Base-by-base conservation (phyloP, 148 eudicot species). In the Rhododendron vialii region DNA sequence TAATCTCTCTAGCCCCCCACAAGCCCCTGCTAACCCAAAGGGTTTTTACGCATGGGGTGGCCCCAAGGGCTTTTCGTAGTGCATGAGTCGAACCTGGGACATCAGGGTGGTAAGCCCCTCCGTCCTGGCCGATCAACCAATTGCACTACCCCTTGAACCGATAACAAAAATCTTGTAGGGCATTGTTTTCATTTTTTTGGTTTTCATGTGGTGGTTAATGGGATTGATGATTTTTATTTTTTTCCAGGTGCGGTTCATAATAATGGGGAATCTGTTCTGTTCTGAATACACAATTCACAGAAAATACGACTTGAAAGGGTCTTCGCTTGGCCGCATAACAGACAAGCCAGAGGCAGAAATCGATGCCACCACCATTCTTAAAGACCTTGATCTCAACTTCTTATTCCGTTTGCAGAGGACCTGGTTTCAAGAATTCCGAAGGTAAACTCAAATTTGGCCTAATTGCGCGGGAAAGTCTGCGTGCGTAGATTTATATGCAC, bases 381-480 rank as follows among this genome's bases (percentile, higher is more conserved):
- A 98, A 84, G 99, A 98, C 84, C 98, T 98, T 65, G 99, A 98
- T 93, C 98, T 98, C 50, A 95, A 92, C 90, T 98, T 94, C 84
- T 82, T 98, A 2, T 98, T 98, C 61, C 88, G 95, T 28, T 88
- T 98, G 33, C 98, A 95, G 63, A 95, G 91, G 81, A 91, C 93
- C 6, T 98, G 99, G 99, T 94, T 93, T 82, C 98, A 95, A 91
- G 99, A 98, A 36, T 92, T 98, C n/a, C 89, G 98, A 90, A 94
- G 95, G 99, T 97, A 36, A 53, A 28, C 20, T 71, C 38, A 30
- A 33, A 1, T 14, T 71, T 30, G 17, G 61, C 61, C 17, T 55
- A 17, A 4, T 17, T 55, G 5, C 22, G 0, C 1, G 61, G 6
- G 61, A 55, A 55, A 51, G 55, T 48, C 51, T 48, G 12, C 2